These are phyloP conservation scores for Penicillium sp. DNA, from an alignment of 2,329 filamentous ascomycete genomes.

Conservation along the genomic window DNA sequence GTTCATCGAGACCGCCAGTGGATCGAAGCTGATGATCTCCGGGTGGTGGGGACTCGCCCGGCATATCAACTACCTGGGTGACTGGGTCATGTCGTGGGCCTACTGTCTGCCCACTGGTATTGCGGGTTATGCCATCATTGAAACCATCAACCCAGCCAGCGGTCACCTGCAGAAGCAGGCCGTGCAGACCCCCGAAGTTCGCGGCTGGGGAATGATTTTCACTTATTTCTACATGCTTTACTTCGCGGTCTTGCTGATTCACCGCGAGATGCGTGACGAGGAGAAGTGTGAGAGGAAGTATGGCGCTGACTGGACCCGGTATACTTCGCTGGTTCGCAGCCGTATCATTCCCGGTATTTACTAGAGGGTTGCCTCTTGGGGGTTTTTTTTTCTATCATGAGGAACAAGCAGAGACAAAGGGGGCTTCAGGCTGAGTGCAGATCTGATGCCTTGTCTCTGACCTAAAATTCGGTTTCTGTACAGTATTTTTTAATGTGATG, in stretches of 20 bases:
- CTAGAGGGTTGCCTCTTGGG: conserved; percentile 39
- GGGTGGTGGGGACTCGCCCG: conserved; percentile 93
- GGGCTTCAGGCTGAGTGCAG: neutral
- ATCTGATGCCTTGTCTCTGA: neutral
- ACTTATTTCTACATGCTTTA: conserved; percentile 96
- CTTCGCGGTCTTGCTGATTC: conserved; percentile 82
- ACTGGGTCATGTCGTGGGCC: conserved; percentile 92
- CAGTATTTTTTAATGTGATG: neutral
- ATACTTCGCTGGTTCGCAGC: conserved; percentile 78
- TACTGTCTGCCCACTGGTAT: conserved; percentile 85
- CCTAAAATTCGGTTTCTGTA: neutral
- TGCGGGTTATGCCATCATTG: conserved; percentile 73
- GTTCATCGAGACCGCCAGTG: conserved; percentile 80
- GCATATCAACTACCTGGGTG: conserved; percentile 94
- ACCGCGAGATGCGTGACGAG: conserved; percentile 84
- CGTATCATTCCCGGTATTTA: conserved; percentile 85
- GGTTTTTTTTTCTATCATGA: neutral
- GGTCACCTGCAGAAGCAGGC: conserved; percentile 69
- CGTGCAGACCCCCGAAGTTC: conserved; percentile 70
- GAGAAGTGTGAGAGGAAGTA: conserved; percentile 91
- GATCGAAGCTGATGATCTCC: conserved; percentile 76
- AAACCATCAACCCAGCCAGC: conserved; percentile 49
- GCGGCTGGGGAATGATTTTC: conserved; percentile 81
- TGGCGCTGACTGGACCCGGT: conserved; percentile 86
- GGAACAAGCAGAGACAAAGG: neutral